These are phyloP conservation scores for Favolaschia claudopus DNA, from an alignment of 768 basidiomycete genomes.

Conservation along the genomic window DNA sequence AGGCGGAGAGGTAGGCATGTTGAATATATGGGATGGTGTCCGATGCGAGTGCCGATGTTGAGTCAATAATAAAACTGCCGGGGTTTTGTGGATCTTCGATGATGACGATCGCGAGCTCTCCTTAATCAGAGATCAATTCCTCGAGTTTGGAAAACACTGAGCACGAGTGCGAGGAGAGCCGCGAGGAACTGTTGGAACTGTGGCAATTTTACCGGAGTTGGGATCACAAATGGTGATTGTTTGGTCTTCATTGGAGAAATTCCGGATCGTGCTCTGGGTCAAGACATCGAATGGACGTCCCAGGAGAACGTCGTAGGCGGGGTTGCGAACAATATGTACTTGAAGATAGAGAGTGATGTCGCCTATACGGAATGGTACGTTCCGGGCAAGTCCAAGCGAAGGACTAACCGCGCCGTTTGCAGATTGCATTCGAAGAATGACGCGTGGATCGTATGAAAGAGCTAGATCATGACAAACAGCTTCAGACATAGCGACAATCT, in stretches of 20 bases:
- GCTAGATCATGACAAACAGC: conserved; percentile 1
- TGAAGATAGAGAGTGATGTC: too few relatives aligned
- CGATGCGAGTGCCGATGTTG: neutral
- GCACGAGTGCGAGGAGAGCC: neutral
- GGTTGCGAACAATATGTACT: too few relatives aligned
- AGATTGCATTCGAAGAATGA: neutral
- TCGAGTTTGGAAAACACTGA: neutral
- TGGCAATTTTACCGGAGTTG: neutral
- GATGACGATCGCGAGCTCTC: neutral
- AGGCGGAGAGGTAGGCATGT: neutral
- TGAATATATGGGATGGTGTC: neutral
- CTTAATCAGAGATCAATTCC: too few relatives aligned
- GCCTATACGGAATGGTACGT: too few relatives aligned
- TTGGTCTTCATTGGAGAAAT: too few relatives aligned
- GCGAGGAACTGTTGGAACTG: neutral
- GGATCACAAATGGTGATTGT: neutral
- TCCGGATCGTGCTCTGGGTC: neutral
- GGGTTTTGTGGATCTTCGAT: neutral
- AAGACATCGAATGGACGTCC: conserved; percentile 10
- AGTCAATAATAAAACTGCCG: neutral
- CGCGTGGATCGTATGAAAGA: neutral
- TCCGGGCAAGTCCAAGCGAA: too few relatives aligned
- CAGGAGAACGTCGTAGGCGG: neutral
- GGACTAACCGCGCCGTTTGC: too few relatives aligned
- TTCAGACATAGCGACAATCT: conserved; percentile 26